A percentile compares a stretch with the other conserved stretches of the same genome.
Conservation (phyloP, 108 stramenopile species). For the Schizochytrium sp. region DNA sequence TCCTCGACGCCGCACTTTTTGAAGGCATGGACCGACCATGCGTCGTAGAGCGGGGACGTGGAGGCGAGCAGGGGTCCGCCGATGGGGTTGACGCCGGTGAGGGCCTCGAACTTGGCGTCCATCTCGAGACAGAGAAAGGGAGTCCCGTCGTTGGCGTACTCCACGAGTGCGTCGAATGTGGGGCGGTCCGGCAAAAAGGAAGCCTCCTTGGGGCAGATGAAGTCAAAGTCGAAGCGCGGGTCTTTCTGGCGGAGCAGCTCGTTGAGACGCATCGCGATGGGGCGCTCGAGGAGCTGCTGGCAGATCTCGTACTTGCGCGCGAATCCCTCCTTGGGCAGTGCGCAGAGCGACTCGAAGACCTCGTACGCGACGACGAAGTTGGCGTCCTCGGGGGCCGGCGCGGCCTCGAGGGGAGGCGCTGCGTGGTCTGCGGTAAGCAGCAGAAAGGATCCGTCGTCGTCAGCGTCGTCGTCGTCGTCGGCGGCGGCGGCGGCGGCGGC, state of each 20-base stretch:
- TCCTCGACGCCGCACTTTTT: neutral
- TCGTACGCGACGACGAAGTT: neutral
- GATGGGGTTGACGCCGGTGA: neutral
- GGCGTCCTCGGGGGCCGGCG: neutral
- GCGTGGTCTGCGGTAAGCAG: too few species aligned
- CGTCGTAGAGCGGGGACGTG: neutral
- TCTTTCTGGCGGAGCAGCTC: neutral
- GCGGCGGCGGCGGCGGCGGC: too few species aligned
- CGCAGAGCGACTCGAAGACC: neutral
- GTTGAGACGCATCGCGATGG: neutral
- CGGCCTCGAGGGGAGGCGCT: too few species aligned
- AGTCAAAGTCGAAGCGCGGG: neutral
- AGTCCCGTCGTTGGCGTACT: neutral
- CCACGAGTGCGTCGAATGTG: neutral
- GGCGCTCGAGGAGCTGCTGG: neutral
- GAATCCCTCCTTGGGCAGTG: neutral
- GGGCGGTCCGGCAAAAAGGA: neutral
- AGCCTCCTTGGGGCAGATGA: neutral
- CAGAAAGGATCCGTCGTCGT: too few species aligned
- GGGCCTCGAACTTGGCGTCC: neutral
- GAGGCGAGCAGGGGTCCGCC: neutral
- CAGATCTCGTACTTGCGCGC: neutral
- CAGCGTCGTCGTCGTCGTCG: too few species aligned
- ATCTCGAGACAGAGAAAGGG: neutral
- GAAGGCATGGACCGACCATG: neutral